Evolutionary conservation across 1,139 yeast species (phyloP), one percentile per base, ranked within the genome.

Genomic region (Magnusiomyces fungicola): DNA sequence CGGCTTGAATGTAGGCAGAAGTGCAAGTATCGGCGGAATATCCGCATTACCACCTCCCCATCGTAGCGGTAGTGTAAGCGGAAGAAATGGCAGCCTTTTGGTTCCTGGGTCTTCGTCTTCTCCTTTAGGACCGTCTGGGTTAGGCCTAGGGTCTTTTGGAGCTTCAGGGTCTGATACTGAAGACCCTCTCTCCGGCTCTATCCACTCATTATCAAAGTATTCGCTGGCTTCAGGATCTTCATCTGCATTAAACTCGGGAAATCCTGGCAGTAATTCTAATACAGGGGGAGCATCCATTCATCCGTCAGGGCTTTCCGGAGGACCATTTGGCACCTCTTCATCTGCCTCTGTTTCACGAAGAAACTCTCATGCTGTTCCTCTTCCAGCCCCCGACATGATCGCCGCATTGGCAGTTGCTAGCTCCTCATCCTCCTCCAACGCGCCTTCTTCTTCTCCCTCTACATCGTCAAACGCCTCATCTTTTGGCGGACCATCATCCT

Each of bases 131-230:
- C 63, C 27, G 54, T 57, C 39, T 61, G 64, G 4, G 56, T 61
- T 18, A 54, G 38, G 46, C 16, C n/a, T 43, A 16, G 40, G 63
- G 23, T 62, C 62, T 2, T 7, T 24, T n/a, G 22, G 32, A 27
- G 32, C 53, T 58, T 19, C 61, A 1, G 62, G 59, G 2, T 57
- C 62, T 1, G 66, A 63, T 48, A 62, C 54, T 21, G 67, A 63
- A 43, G 67, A 63, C 45, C 66, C 66, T 2, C 51, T 62, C 27
- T 48, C 56, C 22, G 60, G 57, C 3, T 51, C 54, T 4, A 54
- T 57, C 16, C 58, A 59, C 43, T 59, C 64, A 12, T 50, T 63
- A 41, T 56, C 61, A 45, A 60, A 61, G 48, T 63, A 63, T 53
- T 63, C 67, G 6, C 55, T 63, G 12, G 51, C 51, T 43, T 52